Base-by-base conservation (phyloP, 2,329 filamentous ascomycete species). In the Phyllosticta citrichinensis region DNA sequence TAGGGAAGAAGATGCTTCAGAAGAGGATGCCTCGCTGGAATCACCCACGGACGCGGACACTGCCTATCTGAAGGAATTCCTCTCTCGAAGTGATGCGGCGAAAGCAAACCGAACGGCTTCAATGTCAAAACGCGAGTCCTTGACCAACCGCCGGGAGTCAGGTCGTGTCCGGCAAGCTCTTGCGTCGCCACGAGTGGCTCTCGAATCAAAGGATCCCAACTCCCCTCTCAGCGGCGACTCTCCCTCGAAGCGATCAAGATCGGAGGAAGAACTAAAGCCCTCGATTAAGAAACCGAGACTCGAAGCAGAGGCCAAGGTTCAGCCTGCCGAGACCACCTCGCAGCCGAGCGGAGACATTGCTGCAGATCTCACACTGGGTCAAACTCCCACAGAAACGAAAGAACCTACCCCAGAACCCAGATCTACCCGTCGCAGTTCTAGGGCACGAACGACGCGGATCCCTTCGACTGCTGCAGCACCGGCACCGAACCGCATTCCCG, bases 161-260 rank as follows among this genome's bases (percentile, higher is more conserved):
- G 77, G 77, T 63, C 72, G 72, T 8, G 70, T 80, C 11, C 73
- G 77, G 30, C 72, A 76, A 57, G 78, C 78, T 10, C 70, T 80
- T 19, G 75, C 77, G 22, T 78, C 76, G 24, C 76, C 78, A 20
- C 73, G 73, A 22, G 73, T 74, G 57, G 71, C 74, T 5, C 73
- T 80, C 0, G 74, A 73, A 65, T 75, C 77, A 30, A 74, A 79
- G 65, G 78, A 80, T 62, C 74, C 75, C 30, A 79, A 80, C 62
- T 79, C 75, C 52, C 75, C 76, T n/a, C 40, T n/a, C 6, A 35
- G 5, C 25, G 17, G 20, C 51, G 24, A 53, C 30, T 33, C 52
- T 4, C 35, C 12, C 19, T 33, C 12, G 17, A 47, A 47, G 17
- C 40, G 40, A 8, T n/a, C 14, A 19, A 55, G 17, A 24, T 5